Percentiles rank a stretch among this genome's conserved stretches.
Evolutionary conservation across 208 protist genomes (phyloP).

Genomic region (Balamuthia mandrillaris): DNA sequence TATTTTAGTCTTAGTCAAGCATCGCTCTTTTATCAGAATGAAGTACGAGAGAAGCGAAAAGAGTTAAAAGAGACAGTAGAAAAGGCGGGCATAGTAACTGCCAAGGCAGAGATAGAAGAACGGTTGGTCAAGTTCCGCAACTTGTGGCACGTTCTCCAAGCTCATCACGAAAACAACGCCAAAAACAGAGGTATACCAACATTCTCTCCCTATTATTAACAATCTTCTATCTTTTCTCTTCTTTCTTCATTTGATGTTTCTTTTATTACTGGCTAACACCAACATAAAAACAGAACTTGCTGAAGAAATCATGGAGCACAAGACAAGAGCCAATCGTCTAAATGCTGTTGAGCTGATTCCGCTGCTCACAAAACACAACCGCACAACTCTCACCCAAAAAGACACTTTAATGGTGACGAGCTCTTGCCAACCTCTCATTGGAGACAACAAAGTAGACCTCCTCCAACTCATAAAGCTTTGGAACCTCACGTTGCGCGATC

Average conservation of each 20-base stretch:
- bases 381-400: not conserved
- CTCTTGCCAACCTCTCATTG: not conserved
- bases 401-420: not conserved
- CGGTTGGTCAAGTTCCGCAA: not conserved
- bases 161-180: not conserved
- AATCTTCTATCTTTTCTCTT: not conserved
- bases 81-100: not conserved
- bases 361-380: not conserved
- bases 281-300: not conserved
- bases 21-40: not conserved
- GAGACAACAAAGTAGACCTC: not conserved
- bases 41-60: not conserved
- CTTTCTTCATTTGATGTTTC: no score
- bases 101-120: not conserved
- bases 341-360: not conserved
- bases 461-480: not conserved
- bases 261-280: no score
- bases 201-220: not conserved
- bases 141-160: not conserved
- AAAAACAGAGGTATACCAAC: not conserved
- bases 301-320: not conserved
- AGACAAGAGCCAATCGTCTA: not conserved
- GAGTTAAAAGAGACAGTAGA: not conserved
- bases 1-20: not conserved
- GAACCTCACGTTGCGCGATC: not conserved